phyloP scores from a whole-genome alignment of 805 yeast genomes.

The Spathaspora passalidarum region DNA sequence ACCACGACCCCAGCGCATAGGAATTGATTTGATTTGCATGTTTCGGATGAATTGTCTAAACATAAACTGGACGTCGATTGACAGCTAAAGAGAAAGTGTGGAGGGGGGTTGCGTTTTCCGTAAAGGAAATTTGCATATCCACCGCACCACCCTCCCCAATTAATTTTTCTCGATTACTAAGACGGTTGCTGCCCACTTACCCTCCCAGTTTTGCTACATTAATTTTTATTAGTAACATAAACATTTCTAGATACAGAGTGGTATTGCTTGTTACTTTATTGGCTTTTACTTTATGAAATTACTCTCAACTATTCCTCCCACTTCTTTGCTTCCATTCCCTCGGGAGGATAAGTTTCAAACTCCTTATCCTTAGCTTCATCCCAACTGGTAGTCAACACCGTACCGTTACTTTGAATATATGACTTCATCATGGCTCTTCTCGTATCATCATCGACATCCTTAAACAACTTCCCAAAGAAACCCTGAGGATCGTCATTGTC shows the following conservation, averaged over 20 bases:
- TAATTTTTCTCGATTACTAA: too few relatives aligned
- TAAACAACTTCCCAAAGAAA: slow-evolving; percentile 74
- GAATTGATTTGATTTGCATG: slow-evolving; percentile 81
- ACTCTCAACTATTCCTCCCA: slow-evolving; percentile 31
- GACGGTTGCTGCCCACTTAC: too few relatives aligned
- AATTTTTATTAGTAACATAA: too few relatives aligned
- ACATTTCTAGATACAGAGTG: too few relatives aligned
- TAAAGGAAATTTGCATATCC: too few relatives aligned
- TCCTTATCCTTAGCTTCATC: slow-evolving; percentile 66
- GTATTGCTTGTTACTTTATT: too few relatives aligned
- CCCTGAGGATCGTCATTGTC: slow-evolving; percentile 52
- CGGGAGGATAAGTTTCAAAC: slow-evolving; percentile 72
- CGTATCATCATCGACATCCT: slow-evolving; percentile 83
- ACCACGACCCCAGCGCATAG: slow-evolving; percentile 94
- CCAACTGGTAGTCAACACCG: slow-evolving; percentile 93
- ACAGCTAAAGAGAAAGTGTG: background rate
- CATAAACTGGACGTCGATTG: background rate
- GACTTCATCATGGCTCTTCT: slow-evolving; percentile 96
- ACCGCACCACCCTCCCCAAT: too few relatives aligned
- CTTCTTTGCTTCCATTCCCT: slow-evolving; percentile 60
- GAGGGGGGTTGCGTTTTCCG: too few relatives aligned
- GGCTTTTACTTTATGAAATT: too few relatives aligned
- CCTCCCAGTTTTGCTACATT: too few relatives aligned
- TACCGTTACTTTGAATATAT: slow-evolving; percentile 89
- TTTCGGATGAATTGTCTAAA: background rate